phyloP scores from a whole-genome alignment of 768 basidiomycete genomes.

The Naganishia randhawae region DNA sequence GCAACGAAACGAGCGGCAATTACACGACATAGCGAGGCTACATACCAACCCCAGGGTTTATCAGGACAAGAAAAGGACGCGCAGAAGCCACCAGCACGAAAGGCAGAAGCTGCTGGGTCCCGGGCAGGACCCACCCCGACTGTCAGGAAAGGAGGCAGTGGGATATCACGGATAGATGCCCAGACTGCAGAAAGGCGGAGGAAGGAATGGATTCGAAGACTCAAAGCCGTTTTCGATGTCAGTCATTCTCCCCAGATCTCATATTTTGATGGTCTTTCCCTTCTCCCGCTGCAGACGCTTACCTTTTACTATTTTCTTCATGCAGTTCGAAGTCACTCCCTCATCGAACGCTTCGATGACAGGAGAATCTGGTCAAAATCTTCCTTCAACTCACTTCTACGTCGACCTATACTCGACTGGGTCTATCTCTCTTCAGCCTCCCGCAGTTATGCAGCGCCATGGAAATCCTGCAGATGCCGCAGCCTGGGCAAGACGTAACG shows the following conservation, averaged over 20 bases:
- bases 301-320: background rate
- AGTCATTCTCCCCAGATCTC: background rate
- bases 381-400: constrained; percentile 9
- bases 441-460: background rate
- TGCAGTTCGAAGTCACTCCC: constrained; percentile 5
- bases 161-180: background rate
- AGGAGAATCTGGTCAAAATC: background rate
- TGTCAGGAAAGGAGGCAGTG: no score
- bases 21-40: background rate
- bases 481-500: background rate
- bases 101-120: background rate
- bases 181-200: background rate
- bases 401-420: background rate
- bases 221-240: constrained; percentile 7
- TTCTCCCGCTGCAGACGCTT: background rate
- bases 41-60: constrained; percentile 3
- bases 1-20: background rate
- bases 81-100: background rate
- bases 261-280: background rate
- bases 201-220: constrained; percentile 3
- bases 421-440: background rate
- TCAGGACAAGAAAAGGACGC: background rate
- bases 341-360: background rate
- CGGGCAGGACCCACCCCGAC: background rate
- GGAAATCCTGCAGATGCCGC: background rate